Evolutionary conservation across 768 basidiomycete genomes (phyloP).

Genomic region (Leccinum obscurum): DNA sequence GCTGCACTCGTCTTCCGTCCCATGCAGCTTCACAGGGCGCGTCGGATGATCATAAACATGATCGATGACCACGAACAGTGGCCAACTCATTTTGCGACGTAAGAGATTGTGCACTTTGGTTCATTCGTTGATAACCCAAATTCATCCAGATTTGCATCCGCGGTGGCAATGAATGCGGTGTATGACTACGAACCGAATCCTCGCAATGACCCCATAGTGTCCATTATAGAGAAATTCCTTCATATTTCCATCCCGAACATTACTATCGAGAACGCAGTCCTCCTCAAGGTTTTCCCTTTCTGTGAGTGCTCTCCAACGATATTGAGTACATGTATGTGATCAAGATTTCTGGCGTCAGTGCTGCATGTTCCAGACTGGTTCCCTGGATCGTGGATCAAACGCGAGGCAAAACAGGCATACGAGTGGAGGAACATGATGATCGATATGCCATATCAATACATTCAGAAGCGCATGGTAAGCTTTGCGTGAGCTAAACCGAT

Average conservation of each 20-base stretch:
- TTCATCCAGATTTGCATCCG: conserved; percentile 28
- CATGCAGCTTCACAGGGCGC: conserved; percentile 17
- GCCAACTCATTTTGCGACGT: not conserved
- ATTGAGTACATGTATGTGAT: not conserved
- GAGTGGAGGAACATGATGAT: not conserved
- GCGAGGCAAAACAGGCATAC: not conserved
- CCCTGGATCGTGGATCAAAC: conserved; percentile 12
- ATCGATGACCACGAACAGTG: conserved; percentile 7
- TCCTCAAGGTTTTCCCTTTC: not conserved
- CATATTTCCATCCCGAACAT: not conserved
- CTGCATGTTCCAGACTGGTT: conserved; percentile 13
- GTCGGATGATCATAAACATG: conserved; percentile 12
- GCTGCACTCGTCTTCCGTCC: conserved; percentile 12
- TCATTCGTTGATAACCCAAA: not conserved
- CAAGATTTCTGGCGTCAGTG: not conserved
- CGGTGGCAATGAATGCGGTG: conserved; percentile 25
- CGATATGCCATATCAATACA: conserved; percentile 6
- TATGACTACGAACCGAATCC: conserved; percentile 3
- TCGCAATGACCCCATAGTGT: not conserved
- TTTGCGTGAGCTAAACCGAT: not conserved
- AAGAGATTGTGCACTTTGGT: not conserved
- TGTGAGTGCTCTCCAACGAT: not conserved
- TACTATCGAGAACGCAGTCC: not conserved
- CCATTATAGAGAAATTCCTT: not conserved
- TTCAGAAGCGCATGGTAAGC: not conserved